These are phyloP conservation scores for Myriosclerotinia curreyana DNA, from an alignment of 2,329 filamentous ascomycete species.

Conservation along the genomic window DNA sequence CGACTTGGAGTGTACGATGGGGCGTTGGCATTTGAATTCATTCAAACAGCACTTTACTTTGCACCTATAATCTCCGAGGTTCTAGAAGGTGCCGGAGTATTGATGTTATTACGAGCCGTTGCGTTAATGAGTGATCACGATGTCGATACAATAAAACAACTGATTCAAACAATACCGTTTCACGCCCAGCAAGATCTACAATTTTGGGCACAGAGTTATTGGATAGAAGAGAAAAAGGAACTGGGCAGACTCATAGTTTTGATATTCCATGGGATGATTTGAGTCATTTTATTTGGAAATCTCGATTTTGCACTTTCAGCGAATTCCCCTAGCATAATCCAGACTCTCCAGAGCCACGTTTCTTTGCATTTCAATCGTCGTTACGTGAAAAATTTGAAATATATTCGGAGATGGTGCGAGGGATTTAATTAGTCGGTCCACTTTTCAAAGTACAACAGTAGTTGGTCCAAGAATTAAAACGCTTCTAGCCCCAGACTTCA, in stretches of 20 bases:
- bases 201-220: neutral
- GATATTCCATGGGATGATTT: constrained; percentile 7
- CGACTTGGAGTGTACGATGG: constrained; percentile 1
- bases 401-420: neutral
- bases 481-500: neutral
- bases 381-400: neutral
- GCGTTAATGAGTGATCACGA: constrained; percentile 18
- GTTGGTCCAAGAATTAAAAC: neutral
- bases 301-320: neutral
- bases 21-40: constrained; percentile 11
- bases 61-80: constrained; percentile 10
- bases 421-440: neutral
- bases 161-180: neutral
- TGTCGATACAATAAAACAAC: constrained; percentile 1
- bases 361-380: neutral
- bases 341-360: neutral
- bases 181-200: neutral
- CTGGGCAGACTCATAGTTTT: constrained; percentile 9
- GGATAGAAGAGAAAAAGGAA: constrained; percentile 2
- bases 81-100: constrained; percentile 13
- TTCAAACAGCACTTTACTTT: constrained; percentile 8
- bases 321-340: neutral
- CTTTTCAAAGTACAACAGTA: constrained; percentile 19
- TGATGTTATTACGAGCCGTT: constrained; percentile 18
- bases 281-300: too few species aligned